A percentile compares a stretch with the other conserved stretches of the same genome.
phyloP scores from a whole-genome alignment of 306 rosid genomes.

The Vigna hirtella region DNA sequence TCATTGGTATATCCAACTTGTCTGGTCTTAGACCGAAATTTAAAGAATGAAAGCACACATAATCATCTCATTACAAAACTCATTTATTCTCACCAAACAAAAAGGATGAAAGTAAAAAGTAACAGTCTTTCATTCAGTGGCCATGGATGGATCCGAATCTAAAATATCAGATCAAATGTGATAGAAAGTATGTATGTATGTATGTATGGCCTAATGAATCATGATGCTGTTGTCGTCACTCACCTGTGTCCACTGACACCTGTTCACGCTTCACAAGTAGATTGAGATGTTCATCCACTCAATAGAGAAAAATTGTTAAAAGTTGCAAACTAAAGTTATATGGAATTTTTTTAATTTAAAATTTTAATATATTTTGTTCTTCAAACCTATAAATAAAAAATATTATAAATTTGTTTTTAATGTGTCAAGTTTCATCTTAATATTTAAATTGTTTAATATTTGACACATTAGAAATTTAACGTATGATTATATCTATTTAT shows the following conservation, averaged over 20 bases:
- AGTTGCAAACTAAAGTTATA: background rate
- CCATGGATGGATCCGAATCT: background rate
- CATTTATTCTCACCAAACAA: background rate
- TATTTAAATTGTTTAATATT: too few species aligned
- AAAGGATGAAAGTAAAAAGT: constrained; percentile 13
- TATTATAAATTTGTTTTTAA: too few species aligned
- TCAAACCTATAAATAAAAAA: too few species aligned
- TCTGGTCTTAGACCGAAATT: background rate
- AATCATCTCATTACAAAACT: background rate
- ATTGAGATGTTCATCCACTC: background rate
- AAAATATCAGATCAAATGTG: background rate
- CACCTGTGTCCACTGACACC: background rate
- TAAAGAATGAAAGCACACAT: background rate
- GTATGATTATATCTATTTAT: too few species aligned
- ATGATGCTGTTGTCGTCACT: constrained; percentile 5
- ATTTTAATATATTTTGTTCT: too few species aligned
- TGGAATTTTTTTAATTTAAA: too few species aligned
- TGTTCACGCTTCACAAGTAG: background rate
- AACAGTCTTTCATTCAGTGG: background rate
- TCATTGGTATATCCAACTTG: background rate
- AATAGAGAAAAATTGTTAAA: background rate
- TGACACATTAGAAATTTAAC: too few species aligned
- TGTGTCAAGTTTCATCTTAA: too few species aligned
- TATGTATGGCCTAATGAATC: background rate
- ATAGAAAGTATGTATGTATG: background rate